Evolutionary conservation across 805 yeast genomes (phyloP), one percentile per base, ranked within the genome.

Genomic region (Pichia heedii): DNA sequence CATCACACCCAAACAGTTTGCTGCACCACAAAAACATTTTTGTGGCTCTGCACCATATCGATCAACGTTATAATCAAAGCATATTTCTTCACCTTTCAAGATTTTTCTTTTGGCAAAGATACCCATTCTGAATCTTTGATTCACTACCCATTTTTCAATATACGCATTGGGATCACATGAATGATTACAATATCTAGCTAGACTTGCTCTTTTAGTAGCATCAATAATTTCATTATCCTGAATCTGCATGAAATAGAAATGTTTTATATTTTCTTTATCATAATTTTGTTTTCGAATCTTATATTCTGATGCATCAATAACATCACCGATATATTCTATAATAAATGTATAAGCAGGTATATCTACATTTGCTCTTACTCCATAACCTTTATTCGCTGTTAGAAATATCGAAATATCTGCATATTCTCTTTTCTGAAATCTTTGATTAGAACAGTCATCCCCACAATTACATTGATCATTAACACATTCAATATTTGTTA

Each of bases 81-180:
- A 86, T 52, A 90, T 77, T 60, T 90, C 98, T 62, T 93, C 97
- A 43, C 96, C 96, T 46, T 62, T 61, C 8, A 50, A 37, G 41
- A 90, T 86, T 22, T 70, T 63, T 50, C 95, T 69, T 52, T 84
- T 84, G 40, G 97, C 85, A 60, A 90, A 93, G 21, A 90, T 84
- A 24, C 97, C 98, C 97, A 93, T 93, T 51, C 87, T 73, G 45
- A 87, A 70, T 58, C 86, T 83, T 47, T 84, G 85, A 24, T 88
- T 88, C 13, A 90, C 97, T 16, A 89, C 93, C 98, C 98, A 90
- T 67, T 90, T 90, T 62, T 90, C 96, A 36, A 90, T 96, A 54
- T 76, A 86, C 20, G 95, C 90, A 61, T 93, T 93, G 12, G 98
- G 98, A 55, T 77, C 80, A 62, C 98, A 90, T 19, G 96, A 86